Evolutionary conservation across 2,329 filamentous ascomycete genomes (phyloP).

Genomic region (Alternaria arbusti): DNA sequence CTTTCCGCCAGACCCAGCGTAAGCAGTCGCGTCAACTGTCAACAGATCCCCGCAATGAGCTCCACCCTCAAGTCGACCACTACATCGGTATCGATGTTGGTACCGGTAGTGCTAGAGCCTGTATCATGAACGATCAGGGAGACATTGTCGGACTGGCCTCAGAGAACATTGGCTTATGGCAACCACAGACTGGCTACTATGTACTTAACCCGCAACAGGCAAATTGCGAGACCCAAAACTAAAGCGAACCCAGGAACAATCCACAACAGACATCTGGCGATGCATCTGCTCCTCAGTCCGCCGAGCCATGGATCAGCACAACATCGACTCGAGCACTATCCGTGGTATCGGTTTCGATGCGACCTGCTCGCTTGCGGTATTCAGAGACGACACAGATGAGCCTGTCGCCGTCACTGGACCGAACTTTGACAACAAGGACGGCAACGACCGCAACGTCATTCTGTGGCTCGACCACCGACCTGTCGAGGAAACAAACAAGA

Average conservation of each 20-base stretch:
- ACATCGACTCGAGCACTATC: constrained; percentile 75
- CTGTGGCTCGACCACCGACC: constrained; percentile 97
- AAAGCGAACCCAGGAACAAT: constrained; percentile 76
- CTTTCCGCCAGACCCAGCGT: constrained; percentile 36
- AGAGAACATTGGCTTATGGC: constrained; percentile 60
- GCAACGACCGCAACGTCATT: constrained; percentile 91
- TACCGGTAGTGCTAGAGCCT: constrained; percentile 92
- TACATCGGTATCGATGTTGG: constrained; percentile 94
- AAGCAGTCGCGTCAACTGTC: constrained; percentile 55
- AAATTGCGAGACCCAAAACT: constrained; percentile 4
- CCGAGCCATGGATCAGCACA: constrained; percentile 79
- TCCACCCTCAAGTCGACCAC: constrained; percentile 64
- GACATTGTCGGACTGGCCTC: constrained; percentile 74
- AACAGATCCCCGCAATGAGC: constrained; percentile 62
- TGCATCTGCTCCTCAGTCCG: constrained; percentile 91
- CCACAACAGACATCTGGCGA: constrained; percentile 93
- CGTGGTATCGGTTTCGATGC: constrained; percentile 96
- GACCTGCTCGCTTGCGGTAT: constrained; percentile 95
- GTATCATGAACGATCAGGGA: constrained; percentile 89
- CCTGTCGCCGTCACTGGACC: constrained; percentile 90
- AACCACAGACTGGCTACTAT: constrained; percentile 62
- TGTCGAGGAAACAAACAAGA: constrained; percentile 86
- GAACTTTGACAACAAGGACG: constrained; percentile 76
- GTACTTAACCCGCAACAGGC: constrained; percentile 40
- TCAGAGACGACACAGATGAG: constrained; percentile 86